Conservation (phyloP, 106 monocot genomes). For the Narthecium ossifragum region DNA sequence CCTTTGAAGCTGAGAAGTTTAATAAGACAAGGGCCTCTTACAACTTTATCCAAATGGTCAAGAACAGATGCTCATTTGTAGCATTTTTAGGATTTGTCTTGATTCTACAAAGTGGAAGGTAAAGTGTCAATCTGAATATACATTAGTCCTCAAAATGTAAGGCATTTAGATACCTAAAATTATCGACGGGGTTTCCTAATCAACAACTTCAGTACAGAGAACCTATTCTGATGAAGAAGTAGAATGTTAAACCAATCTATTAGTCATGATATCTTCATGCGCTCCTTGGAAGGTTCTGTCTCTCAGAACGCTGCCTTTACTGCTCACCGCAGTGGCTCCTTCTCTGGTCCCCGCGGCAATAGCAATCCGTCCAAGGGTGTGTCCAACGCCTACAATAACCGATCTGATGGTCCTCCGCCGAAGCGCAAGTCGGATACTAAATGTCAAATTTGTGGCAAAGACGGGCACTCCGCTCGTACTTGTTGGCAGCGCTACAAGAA, state of each 20-base stretch:
- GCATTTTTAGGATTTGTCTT: constrained; percentile 99
- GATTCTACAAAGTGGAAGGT: constrained; percentile 31
- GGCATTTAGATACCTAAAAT: not conserved
- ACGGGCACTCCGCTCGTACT: too few species aligned
- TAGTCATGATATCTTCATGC: too few species aligned
- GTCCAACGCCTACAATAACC: too few species aligned
- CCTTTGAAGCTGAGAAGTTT: not conserved
- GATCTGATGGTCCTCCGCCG: too few species aligned
- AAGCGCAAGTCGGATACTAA: too few species aligned
- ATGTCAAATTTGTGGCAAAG: too few species aligned
- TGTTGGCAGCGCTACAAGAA: too few species aligned
- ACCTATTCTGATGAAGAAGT: constrained; percentile 99
- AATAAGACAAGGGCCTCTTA: constrained; percentile 29
- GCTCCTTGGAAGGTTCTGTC: too few species aligned
- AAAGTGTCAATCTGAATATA: not conserved
- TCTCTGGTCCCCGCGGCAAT: too few species aligned
- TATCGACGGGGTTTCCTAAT: not conserved
- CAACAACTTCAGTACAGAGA: not conserved
- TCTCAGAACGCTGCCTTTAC: too few species aligned
- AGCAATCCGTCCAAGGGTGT: too few species aligned
- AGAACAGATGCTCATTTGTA: constrained; percentile 97
- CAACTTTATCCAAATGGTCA: constrained; percentile 91
- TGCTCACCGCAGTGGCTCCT: too few species aligned
- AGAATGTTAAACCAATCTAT: constrained; percentile 97
- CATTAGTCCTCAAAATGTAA: not conserved